Base-by-base conservation (phyloP, 208 protist species). In the Trypanosoma cruzi region DNA sequence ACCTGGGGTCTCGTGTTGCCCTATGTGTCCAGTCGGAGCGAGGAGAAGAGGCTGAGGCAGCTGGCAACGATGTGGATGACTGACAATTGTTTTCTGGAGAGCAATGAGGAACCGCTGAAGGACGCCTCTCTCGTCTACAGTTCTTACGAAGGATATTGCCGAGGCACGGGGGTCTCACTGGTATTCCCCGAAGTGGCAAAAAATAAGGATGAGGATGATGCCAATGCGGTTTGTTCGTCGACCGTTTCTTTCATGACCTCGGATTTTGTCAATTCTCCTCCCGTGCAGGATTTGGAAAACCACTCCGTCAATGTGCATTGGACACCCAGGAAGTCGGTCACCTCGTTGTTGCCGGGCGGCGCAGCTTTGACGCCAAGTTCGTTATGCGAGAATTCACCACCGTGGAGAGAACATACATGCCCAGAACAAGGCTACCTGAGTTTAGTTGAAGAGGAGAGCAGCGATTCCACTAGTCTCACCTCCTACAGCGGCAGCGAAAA, bases 1-100 rank as follows among this genome's bases (percentile, higher is more conserved):
- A 57, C 32, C 31, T 74, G 52, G 34, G 71, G 71, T 10, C 64
- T 75, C 28, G 55, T 75, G 10, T 46, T 75, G 31, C 71, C 71
- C 4, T 18, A 4, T 13, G 6, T 29, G 18, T 42, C 42, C 13
- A 53, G 50, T 49, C 0, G 28, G 5, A n/a, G 32, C 28, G 2
- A 60, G 18, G 48, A 29, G 16, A 40, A 8, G 2, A 40, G 40
- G 13, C 24, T 69, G 16, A 10, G 49, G 34, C 55, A 56, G n/a
- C 4, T 75, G 18, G 32, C 28, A 26, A 36, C 56, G 4, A 75
- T 75, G 61, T 75, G 71, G 71, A 26, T 37, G 6, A 22, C 56
- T 22, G 56, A 11, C 7, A 75, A 75, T 69, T 46, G 48, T 13
- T 75, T 75, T 59, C 14, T 75, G 11, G 22, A 56, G 18, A 24